These are phyloP conservation scores for Strobilomyces dryophilus DNA, from an alignment of 768 basidiomycete genomes.

Conservation along the genomic window DNA sequence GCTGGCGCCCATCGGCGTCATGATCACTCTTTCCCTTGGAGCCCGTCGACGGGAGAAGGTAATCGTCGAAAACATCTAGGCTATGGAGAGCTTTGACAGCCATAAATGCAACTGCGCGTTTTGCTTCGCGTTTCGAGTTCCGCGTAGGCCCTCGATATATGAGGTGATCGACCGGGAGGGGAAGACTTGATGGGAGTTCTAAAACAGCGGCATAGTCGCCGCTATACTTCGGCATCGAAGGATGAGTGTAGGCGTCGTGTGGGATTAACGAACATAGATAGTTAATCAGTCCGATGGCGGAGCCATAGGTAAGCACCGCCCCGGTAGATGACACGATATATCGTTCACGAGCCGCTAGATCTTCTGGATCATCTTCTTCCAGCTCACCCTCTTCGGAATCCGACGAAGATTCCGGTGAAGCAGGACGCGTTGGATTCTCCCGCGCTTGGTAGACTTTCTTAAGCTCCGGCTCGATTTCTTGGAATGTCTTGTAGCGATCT, in stretches of 20 bases:
- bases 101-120: slow-evolving; percentile 75
- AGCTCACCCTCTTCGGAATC: slow-evolving; percentile 34
- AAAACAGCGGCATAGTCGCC: slow-evolving; percentile 58
- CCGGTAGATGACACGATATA: slow-evolving; percentile 69
- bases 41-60: slow-evolving; percentile 67
- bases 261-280: slow-evolving; percentile 78
- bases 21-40: slow-evolving; percentile 45
- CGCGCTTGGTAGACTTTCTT: slow-evolving; percentile 58
- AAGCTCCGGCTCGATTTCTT: slow-evolving; percentile 60
- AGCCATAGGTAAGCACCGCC: slow-evolving; percentile 77
- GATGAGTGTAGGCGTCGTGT: slow-evolving; percentile 62
- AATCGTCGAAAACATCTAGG: slow-evolving; percentile 78
- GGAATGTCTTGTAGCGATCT: slow-evolving; percentile 54
- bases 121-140: slow-evolving; percentile 75
- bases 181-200: slow-evolving; percentile 63
- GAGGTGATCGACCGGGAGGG: slow-evolving; percentile 52
- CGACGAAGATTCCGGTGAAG: slow-evolving; percentile 21
- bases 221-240: slow-evolving; percentile 54
- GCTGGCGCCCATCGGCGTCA: slow-evolving; percentile 48
- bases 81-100: slow-evolving; percentile 67
- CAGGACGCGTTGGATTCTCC: slow-evolving; percentile 30
- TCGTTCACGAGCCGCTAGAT: slow-evolving; percentile 65
- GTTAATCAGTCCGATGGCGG: slow-evolving; percentile 64
- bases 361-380: slow-evolving; percentile 47
- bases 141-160: slow-evolving; percentile 55